A percentile compares a stretch with the other conserved stretches of the same genome.
These are phyloP conservation scores for Cutaneotrichosporon curvatum DNA, from an alignment of 1,284 basidiomycete species.

Conservation along the genomic window DNA sequence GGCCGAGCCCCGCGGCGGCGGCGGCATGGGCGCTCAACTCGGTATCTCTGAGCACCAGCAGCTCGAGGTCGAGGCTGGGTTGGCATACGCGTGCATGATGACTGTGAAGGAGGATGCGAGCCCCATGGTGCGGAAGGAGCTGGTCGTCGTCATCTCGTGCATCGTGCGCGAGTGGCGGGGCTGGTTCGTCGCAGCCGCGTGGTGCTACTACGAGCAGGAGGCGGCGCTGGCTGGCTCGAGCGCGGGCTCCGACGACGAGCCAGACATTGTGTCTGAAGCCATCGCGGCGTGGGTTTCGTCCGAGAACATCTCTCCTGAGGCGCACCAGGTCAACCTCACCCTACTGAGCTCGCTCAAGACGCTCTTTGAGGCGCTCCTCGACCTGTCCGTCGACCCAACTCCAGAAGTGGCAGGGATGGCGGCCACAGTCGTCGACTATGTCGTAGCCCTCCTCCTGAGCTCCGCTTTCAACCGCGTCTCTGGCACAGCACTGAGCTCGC, in stretches of 20 bases:
- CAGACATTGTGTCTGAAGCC: slow-evolving; percentile 56
- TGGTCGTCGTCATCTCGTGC: slow-evolving; percentile 84
- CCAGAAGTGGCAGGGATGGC: slow-evolving; percentile 86
- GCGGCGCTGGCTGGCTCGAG: slow-evolving; percentile 44
- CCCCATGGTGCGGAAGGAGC: slow-evolving; percentile 92
- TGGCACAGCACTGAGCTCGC: slow-evolving; percentile 55
- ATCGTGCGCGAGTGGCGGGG: slow-evolving; percentile 94
- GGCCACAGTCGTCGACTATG: slow-evolving; percentile 84
- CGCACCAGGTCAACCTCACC: slow-evolving; percentile 71
- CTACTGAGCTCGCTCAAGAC: slow-evolving; percentile 85
- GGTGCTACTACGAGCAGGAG: slow-evolving; percentile 84
- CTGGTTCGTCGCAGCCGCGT: slow-evolving; percentile 90
- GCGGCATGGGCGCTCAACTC: slow-evolving; percentile 77
- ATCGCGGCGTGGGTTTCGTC: slow-evolving; percentile 68
- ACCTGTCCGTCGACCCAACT: slow-evolving; percentile 87
- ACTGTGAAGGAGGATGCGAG: slow-evolving; percentile 84
- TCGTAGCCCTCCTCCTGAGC: slow-evolving; percentile 79
- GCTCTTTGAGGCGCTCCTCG: slow-evolving; percentile 80
- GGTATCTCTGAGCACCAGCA: slow-evolving; percentile 66
- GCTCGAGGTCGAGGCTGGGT: slow-evolving; percentile 54
- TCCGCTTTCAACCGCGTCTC: slow-evolving; percentile 73
- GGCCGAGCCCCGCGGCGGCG: slow-evolving; percentile 62
- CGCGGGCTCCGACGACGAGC: slow-evolving; percentile 44
- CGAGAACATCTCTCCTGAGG: slow-evolving; percentile 50
- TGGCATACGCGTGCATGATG: slow-evolving; percentile 54